Conservation (phyloP, 192 early-diverging fungal species). For the Kickxella alabastrina region DNA sequence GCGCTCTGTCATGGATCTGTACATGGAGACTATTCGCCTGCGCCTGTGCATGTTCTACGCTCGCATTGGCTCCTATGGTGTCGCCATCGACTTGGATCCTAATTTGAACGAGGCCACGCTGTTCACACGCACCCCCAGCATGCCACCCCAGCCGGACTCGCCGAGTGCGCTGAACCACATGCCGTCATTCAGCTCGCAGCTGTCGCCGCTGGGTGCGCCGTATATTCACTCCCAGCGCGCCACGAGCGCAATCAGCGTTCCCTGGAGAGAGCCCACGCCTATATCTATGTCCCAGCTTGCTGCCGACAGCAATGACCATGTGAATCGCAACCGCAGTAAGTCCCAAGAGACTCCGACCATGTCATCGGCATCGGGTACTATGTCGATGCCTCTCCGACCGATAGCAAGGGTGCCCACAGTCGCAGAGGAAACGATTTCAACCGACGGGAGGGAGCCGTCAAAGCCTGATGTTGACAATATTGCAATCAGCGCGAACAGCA, state of each 20-base stretch:
- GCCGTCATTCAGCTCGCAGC: neutral
- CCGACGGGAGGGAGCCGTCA: neutral
- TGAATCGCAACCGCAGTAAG: constrained; percentile 36
- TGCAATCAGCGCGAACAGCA: neutral
- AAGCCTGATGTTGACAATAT: neutral
- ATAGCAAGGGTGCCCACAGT: too few relatives aligned
- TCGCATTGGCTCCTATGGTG: constrained; percentile 62
- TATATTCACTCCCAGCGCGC: constrained; percentile 33
- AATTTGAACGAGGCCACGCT: constrained; percentile 26
- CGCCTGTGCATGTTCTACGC: constrained; percentile 93
- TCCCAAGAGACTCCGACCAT: constrained; percentile 34
- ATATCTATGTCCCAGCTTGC: constrained; percentile 22
- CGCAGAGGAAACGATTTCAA: neutral
- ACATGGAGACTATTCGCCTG: constrained; percentile 78
- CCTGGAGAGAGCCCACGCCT: constrained; percentile 9
- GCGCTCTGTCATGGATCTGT: constrained; percentile 73
- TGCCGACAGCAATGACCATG: constrained; percentile 11
- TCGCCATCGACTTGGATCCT: constrained; percentile 40
- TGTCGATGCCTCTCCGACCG: constrained; percentile 9
- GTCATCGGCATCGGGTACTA: constrained; percentile 7
- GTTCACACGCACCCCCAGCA: constrained; percentile 22
- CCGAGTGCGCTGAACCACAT: constrained; percentile 15
- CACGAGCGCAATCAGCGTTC: constrained; percentile 14
- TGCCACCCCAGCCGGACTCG: constrained; percentile 29
- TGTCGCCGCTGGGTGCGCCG: constrained; percentile 32